Conservation (phyloP, 176 grass and related monocot species). For the Coix lacrymajobi region DNA sequence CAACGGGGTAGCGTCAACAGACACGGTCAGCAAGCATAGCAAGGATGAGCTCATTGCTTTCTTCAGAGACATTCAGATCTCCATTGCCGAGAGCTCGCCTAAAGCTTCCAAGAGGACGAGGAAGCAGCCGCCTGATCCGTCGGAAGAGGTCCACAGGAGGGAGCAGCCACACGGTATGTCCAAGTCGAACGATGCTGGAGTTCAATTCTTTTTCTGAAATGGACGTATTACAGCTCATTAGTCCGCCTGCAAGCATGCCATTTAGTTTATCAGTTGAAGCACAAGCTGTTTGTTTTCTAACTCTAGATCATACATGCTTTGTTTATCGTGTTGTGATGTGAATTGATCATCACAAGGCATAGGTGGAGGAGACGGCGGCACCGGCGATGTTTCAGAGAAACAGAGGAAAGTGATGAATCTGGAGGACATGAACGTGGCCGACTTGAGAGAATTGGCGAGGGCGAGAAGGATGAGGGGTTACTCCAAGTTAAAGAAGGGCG, state of each 20-base stretch:
- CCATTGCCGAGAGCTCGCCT: constrained; percentile 36
- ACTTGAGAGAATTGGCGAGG: constrained; percentile 60
- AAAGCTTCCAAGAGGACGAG: constrained; percentile 30
- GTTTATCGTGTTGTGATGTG: not conserved
- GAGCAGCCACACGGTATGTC: constrained; percentile 28
- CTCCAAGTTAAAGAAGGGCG: constrained; percentile 63
- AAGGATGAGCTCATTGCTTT: constrained; percentile 57
- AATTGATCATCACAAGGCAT: not conserved
- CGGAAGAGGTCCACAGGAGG: constrained; percentile 25
- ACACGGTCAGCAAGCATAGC: constrained; percentile 24
- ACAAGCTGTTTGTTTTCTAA: not conserved
- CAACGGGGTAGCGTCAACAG: not conserved
- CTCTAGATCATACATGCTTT: not conserved
- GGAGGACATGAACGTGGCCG: constrained; percentile 50
- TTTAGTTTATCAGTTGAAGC: not conserved
- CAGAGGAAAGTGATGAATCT: constrained; percentile 11
- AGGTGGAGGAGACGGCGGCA: not conserved
- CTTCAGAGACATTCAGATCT: constrained; percentile 47
- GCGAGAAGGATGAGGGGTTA: constrained; percentile 56
- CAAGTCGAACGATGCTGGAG: not conserved
- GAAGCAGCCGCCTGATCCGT: constrained; percentile 11
- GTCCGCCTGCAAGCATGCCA: not conserved
- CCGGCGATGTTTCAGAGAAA: not conserved
- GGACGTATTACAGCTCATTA: not conserved
- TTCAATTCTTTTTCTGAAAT: not conserved